Conservation (phyloP, 2,329 filamentous ascomycete genomes). For the Ophiostoma novo-ulmi region DNA sequence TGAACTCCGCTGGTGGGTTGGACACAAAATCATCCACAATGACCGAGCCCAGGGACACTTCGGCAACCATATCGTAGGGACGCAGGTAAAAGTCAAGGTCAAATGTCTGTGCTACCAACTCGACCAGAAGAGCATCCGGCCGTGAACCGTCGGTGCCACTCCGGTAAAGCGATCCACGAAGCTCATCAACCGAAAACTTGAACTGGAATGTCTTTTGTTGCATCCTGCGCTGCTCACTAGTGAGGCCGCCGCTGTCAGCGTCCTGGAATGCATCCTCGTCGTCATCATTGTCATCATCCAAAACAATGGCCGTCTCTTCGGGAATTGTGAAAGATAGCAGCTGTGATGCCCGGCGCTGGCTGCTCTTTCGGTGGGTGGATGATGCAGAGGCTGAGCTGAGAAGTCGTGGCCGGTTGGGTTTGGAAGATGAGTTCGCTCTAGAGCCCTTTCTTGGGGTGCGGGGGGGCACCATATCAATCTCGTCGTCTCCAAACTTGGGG, state of each 20-base stretch:
- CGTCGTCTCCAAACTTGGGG: conserved; percentile 64
- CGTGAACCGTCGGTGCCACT: conserved; percentile 73
- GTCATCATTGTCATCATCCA: conserved; percentile 58
- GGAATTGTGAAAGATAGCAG: conserved; percentile 58
- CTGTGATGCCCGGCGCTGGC: conserved; percentile 60
- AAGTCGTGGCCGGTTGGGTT: conserved; percentile 40
- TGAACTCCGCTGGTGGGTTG: conserved; percentile 82
- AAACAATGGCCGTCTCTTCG: conserved; percentile 66
- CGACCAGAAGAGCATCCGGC: conserved; percentile 77
- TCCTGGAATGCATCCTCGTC: conserved; percentile 64
- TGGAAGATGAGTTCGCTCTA: conserved; percentile 23
- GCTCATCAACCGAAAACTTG: conserved; percentile 89
- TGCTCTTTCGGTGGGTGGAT: conserved; percentile 38
- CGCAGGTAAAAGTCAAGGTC: conserved; percentile 81
- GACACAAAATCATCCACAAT: conserved; percentile 94
- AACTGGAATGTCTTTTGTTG: conserved; percentile 93
- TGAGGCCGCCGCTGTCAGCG: conserved; percentile 50
- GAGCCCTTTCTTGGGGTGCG: conserved; percentile 10
- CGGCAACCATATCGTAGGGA: conserved; percentile 86
- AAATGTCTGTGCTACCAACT: conserved; percentile 86
- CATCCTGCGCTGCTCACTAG: conserved; percentile 59
- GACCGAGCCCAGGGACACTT: conserved; percentile 80
- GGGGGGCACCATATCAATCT: conserved; percentile 31
- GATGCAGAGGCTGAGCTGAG: conserved; percentile 44
- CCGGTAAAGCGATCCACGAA: conserved; percentile 87